These are phyloP conservation scores for Jackrogersella multiformis DNA, from an alignment of 495 filamentous ascomycete species.

Conservation along the genomic window DNA sequence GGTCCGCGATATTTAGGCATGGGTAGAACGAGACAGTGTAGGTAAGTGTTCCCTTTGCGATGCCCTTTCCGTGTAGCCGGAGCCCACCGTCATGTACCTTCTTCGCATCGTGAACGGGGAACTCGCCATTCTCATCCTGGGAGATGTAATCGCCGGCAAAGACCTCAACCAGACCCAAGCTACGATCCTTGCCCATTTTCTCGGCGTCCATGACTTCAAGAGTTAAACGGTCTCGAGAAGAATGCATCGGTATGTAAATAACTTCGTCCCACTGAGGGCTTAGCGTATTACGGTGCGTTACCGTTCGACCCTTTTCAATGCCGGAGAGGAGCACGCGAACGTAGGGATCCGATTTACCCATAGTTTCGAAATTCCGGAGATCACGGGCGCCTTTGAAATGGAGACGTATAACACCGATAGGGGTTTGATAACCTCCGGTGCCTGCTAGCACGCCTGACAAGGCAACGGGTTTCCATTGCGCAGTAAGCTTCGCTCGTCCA, in stretches of 20 bases:
- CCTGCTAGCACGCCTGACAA: conserved; percentile 76
- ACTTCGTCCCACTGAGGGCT: conserved; percentile 97
- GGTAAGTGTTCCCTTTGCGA: conserved; percentile 79
- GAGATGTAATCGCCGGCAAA: conserved; percentile 79
- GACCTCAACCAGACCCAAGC: conserved; percentile 81
- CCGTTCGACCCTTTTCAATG: conserved; percentile 86
- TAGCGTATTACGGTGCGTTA: conserved; percentile 95
- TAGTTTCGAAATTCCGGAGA: conserved; percentile 89
- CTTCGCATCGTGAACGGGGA: conserved; percentile 81
- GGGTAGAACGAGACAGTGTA: conserved; percentile 94
- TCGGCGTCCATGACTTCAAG: conserved; percentile 98
- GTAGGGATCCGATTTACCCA: conserved; percentile 98
- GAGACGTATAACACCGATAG: conserved; percentile 92
- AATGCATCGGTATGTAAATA: conserved; percentile 92
- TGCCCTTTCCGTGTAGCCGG: conserved; percentile 70
- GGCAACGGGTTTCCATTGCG: conserved; percentile 95
- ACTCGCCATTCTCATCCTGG: conserved; percentile 82
- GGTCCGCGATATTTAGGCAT: conserved; percentile 84
- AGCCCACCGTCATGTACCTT: conserved; percentile 66
- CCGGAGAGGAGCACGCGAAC: conserved; percentile 88
- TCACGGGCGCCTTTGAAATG: conserved; percentile 86
- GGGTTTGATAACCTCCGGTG: conserved; percentile 88
- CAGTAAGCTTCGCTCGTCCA: conserved; percentile 85
- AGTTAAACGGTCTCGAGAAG: conserved; percentile 79
- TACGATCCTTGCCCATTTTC: conserved; percentile 84